Evolutionary conservation across 352 stramenopile genomes (phyloP).

Genomic region (Globisporangium spinosum): DNA sequence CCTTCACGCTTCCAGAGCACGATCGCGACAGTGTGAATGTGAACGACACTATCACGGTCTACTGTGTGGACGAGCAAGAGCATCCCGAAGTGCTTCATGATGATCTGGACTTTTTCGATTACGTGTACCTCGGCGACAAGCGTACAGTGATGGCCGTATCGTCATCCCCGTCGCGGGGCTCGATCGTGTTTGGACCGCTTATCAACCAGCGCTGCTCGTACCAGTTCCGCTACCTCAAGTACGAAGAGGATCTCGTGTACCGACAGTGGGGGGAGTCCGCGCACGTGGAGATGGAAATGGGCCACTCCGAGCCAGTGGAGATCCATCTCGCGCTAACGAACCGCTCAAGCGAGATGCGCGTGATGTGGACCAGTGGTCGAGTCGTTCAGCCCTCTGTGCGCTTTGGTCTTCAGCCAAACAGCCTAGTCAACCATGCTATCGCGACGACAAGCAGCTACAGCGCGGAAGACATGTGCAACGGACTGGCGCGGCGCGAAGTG

Average conservation of each 20-base stretch:
- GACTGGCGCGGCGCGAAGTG: neutral
- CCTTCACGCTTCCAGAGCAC: neutral
- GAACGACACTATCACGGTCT: neutral
- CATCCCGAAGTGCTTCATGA: neutral
- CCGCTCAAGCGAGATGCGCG: slow-evolving; percentile 34
- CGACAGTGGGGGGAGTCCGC: neutral
- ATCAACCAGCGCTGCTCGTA: neutral
- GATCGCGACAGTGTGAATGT: neutral
- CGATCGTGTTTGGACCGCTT: neutral
- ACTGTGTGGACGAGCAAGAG: neutral
- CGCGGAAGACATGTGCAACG: neutral
- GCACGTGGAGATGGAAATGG: neutral
- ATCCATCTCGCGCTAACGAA: slow-evolving; percentile 15
- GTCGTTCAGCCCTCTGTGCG: slow-evolving; percentile 31
- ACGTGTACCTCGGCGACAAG: neutral
- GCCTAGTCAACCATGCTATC: neutral
- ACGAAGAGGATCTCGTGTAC: neutral
- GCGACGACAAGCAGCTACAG: neutral
- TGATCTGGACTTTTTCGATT: neutral
- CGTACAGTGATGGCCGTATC: neutral
- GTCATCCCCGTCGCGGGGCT: neutral
- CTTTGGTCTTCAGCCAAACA: slow-evolving; percentile 19
- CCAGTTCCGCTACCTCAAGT: neutral
- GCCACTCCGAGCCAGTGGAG: slow-evolving; percentile 16
- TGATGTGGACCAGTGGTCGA: slow-evolving; percentile 49